Base-by-base conservation (phyloP, 345 rosid genomes). In the Aquilaria yunnanensis region DNA sequence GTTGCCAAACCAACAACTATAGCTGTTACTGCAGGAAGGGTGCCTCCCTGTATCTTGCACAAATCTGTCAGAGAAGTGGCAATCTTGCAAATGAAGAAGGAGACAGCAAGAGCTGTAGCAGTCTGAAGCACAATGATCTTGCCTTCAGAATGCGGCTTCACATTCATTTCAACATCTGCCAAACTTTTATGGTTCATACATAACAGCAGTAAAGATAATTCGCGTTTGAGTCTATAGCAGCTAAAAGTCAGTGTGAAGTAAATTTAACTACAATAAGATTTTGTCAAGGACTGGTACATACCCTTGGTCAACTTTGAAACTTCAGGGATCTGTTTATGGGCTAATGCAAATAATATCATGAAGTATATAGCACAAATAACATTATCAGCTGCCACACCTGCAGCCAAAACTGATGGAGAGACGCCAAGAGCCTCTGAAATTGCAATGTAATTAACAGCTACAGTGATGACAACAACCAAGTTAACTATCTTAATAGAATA, bases 361-460 rank as follows among this genome's bases (percentile, higher is more conserved):
- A 89, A 89, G 74, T 87, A 70, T 4, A 78, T 55, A 8, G 85
- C 95, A 16, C 89, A 83, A 51, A 89, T 82, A 59, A 87, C 95
- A 70, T 87, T 92, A 64, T 92, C 96, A 0, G 81, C 91, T 23
- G 98, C 93, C 10, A 92, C 81, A 52, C 96, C 96, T 0, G 89
- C 96, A 46, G 96, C 91, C 67, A 92, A 32, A 62, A 87, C 95
- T 13, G 91, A 87, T 34, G 98, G 85, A 70, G 96, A 81, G 66
- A 82, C 78, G 14, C 70, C 70, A 14, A 92, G 83, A 58, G 93
- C 98, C 70, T 92, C 85, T 31, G 93, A 80, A 68, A 92, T 74
- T 13, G 98, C 98, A 62, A 92, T 83, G 70, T 83, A 92, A 59
- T 92, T 92, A 64, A 92, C 90, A 37, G 89, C 98, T 87, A 74